These are phyloP conservation scores for Lactifluus echinatus DNA, from an alignment of 768 basidiomycete genomes.

Conservation along the genomic window DNA sequence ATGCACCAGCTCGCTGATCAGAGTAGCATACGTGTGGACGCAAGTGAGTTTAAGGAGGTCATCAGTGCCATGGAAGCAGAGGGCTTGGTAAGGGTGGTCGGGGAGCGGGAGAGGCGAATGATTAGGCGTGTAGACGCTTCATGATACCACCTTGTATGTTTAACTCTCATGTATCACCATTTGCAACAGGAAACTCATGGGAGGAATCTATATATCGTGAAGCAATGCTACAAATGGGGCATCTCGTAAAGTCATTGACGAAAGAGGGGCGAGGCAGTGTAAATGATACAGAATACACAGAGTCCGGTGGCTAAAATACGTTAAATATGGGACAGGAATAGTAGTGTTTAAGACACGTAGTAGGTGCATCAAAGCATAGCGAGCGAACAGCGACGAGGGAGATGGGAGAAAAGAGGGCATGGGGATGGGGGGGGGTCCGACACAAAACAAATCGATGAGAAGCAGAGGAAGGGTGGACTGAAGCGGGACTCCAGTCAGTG, in stretches of 20 bases:
- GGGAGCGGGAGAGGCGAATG: conserved; percentile 77
- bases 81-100: conserved; percentile 76
- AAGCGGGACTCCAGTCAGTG: background rate
- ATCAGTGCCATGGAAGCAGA: conserved; percentile 75
- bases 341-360: background rate
- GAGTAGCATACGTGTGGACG: conserved; percentile 73
- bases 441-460: background rate
- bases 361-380: conserved; percentile 6
- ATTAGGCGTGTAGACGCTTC: conserved; percentile 57
- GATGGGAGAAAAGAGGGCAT: background rate
- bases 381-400: background rate
- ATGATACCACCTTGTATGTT: conserved; percentile 8
- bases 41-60: conserved; percentile 74
- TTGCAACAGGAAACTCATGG: background rate
- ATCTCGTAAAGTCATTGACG: conserved; percentile 8
- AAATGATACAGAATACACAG: conserved; percentile 6
- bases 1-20: conserved; percentile 72
- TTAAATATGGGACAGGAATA: conserved; percentile 14
- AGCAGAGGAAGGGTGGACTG: background rate
- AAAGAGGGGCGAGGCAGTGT: background rate
- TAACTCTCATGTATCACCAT: background rate
- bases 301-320: conserved; percentile 11
- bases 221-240: conserved; percentile 9
- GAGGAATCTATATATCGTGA: conserved; percentile 5
- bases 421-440: background rate